Evolutionary conservation across 331 rosid species (phyloP).

Genomic region (Quercus tomentella): DNA sequence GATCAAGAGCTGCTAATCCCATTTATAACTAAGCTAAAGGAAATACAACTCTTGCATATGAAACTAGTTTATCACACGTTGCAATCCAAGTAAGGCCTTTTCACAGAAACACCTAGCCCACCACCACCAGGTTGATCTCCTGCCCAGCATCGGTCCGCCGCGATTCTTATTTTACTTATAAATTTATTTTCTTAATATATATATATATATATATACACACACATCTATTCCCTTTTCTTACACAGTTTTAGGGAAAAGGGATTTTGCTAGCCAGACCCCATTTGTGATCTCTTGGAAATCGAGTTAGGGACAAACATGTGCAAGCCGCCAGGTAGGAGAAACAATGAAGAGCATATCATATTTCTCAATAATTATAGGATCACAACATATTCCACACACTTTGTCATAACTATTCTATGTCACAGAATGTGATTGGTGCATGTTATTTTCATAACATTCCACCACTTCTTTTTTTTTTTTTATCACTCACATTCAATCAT

Average conservation of each 20-base stretch:
- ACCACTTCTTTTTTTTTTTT: too few relatives aligned
- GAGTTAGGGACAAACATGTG: conserved; percentile 11
- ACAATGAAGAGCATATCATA: background rate
- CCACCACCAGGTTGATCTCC: conserved; percentile 30
- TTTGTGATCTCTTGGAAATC: conserved; percentile 18
- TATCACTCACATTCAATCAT: too few relatives aligned
- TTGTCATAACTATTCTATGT: too few relatives aligned
- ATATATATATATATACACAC: background rate
- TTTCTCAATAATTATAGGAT: too few relatives aligned
- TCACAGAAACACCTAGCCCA: conserved; percentile 19
- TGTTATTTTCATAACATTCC: too few relatives aligned
- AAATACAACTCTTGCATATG: background rate
- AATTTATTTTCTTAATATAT: background rate
- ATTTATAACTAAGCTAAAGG: background rate
- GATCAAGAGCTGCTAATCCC: background rate
- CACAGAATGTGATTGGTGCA: too few relatives aligned
- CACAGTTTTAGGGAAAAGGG: background rate
- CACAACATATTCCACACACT: too few relatives aligned
- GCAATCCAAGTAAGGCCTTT: conserved; percentile 16
- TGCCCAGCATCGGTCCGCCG: conserved; percentile 70
- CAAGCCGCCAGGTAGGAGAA: conserved; percentile 5
- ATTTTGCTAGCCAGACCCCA: conserved; percentile 6
- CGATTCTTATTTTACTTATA: conserved; percentile 32
- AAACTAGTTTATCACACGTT: background rate
- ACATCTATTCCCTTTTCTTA: too few relatives aligned